phyloP scores from a whole-genome alignment of 164 flowering plant genomes.

The Houttuynia cordata region DNA sequence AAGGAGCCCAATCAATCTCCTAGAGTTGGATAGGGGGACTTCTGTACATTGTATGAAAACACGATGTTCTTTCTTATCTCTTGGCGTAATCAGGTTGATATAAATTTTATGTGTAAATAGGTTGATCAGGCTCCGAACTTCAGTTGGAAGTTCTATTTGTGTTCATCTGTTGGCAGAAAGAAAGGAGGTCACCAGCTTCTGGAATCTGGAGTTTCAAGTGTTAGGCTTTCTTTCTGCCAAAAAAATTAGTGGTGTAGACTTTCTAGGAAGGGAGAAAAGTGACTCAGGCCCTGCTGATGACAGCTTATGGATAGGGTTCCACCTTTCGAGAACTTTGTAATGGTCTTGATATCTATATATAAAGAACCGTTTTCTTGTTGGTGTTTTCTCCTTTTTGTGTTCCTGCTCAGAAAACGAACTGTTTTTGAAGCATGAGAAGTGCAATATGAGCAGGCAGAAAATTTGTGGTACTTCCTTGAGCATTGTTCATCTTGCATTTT shows the following conservation, averaged over 20 bases:
- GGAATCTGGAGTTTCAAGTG: not conserved
- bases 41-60: constrained; percentile 4
- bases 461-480: too few species aligned
- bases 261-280: not conserved
- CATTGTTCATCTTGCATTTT: too few species aligned
- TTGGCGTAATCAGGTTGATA: not conserved
- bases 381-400: too few species aligned
- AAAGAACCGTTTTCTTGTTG: too few species aligned
- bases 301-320: not conserved
- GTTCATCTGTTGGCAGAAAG: not conserved
- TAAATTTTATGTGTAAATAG: not conserved
- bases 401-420: too few species aligned
- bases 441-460: too few species aligned
- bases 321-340: not conserved
- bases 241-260: too few species aligned
- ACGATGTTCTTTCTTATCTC: not conserved
- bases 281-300: not conserved
- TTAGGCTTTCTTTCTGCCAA: too few species aligned
- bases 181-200: not conserved
- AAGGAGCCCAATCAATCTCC: not conserved
- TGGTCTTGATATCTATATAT: not conserved
- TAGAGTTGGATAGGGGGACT: not conserved
- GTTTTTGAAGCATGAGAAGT: too few species aligned
- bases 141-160: not conserved
- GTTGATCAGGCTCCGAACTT: not conserved